Evolutionary conservation across 139 green algal species (phyloP).

Genomic region (Deuterostichococcus epilithicus): DNA sequence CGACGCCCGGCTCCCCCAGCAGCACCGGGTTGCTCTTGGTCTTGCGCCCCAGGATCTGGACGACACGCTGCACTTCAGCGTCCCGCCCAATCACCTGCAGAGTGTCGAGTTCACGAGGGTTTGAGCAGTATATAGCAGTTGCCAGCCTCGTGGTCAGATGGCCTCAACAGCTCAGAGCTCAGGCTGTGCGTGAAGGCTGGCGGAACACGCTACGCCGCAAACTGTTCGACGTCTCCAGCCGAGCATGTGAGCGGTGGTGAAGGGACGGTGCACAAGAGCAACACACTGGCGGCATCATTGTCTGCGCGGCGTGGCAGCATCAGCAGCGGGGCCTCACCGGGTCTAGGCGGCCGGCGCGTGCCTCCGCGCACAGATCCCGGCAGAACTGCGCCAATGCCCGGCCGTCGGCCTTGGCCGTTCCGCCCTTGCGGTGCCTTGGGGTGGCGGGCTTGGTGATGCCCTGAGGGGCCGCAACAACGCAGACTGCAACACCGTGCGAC

Average conservation of each 20-base stretch:
- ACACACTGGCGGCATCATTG: no score
- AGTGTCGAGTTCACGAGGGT: background rate
- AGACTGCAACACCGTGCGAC: no score
- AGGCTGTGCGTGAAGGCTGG: background rate
- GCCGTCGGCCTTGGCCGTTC: slow-evolving; percentile 31
- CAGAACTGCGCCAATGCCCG: slow-evolving; percentile 83
- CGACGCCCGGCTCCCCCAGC: slow-evolving; percentile 91
- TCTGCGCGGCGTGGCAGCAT: background rate
- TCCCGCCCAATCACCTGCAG: slow-evolving; percentile 79
- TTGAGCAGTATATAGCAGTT: no score
- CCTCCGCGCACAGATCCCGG: slow-evolving; percentile 80
- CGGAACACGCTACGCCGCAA: no score
- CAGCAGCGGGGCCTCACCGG: slow-evolving; percentile 48
- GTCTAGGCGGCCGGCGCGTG: slow-evolving; percentile 72
- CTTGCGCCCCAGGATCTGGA: slow-evolving; percentile 85
- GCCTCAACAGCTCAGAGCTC: background rate
- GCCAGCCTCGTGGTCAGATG: no score
- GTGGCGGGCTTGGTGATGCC: no score
- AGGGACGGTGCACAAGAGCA: no score
- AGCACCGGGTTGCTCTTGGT: slow-evolving; percentile 97
- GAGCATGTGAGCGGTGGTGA: no score
- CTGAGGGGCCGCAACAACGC: no score
- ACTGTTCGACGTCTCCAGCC: no score
- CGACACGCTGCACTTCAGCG: slow-evolving; percentile 81
- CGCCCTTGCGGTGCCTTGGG: no score